Evolutionary conservation across 129 eudicot genomes (phyloP).

Genomic region (Flaveria sonorensis): DNA sequence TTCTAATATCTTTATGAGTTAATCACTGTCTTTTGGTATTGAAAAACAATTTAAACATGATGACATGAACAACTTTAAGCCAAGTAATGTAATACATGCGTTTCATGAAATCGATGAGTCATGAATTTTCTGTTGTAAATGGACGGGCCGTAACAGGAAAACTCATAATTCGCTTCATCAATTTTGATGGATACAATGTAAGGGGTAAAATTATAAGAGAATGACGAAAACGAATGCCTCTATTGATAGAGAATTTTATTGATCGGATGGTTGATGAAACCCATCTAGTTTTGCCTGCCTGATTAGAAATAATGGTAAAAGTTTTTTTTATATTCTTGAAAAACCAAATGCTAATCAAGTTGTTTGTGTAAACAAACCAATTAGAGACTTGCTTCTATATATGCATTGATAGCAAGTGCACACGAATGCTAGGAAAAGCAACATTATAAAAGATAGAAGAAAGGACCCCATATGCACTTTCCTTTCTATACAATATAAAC

Average conservation of each 20-base stretch:
- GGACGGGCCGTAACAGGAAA: no score
- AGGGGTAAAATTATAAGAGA: no score
- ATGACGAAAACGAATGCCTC: no score
- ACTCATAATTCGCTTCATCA: no score
- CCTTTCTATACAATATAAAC: background rate
- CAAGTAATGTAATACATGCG: background rate
- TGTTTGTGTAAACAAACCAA: background rate
- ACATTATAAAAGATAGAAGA: conserved; percentile 23
- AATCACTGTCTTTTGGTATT: background rate
- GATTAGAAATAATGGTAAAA: background rate
- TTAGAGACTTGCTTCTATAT: background rate
- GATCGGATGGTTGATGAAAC: no score
- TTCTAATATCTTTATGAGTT: background rate
- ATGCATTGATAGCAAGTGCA: conserved; percentile 20
- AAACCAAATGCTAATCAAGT: background rate
- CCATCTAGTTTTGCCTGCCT: no score
- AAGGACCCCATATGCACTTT: conserved; percentile 5
- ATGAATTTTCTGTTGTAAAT: no score
- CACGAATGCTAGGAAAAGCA: conserved; percentile 27
- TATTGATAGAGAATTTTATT: no score
- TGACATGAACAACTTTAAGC: background rate
- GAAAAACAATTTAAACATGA: background rate
- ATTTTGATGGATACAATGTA: no score
- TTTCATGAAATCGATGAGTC: no score
- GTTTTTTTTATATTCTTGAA: background rate